Base-by-base conservation (phyloP, 106 monocot species). In the Acorus calamus region DNA sequence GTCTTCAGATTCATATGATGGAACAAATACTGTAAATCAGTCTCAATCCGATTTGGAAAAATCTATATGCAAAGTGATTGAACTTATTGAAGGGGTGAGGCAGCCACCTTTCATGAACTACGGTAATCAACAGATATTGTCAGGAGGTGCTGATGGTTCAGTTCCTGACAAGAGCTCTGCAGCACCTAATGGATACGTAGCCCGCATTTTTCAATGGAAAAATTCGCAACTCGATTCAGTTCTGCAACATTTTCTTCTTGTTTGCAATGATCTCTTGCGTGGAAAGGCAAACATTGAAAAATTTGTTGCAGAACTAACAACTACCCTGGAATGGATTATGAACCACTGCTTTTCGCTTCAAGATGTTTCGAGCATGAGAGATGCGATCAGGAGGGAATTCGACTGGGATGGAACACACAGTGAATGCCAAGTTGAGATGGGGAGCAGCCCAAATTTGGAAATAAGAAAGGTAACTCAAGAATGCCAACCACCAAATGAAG, bases 301-400 rank as follows among this genome's bases (percentile, higher is more conserved):
- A 9, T 81, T 91, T 61, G 12, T 65, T 4, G 2, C 9, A 66
- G 86, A 78, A 67, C 14, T 86, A 44, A 63, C 60, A 41, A 73
- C 74, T 44, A 63, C 78, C 28, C 57, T 91, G 47, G 83, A 83
- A 60, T 86, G 83, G 80, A 76, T 86, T 47, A 57, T 77, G 41
- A 76, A 73, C 53, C 80, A 81, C 51, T 83, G 83, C 56, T 81
- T 85, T 72, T 82, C 80, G 44, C 64, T 81, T 68, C 77, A 77
- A 69, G 85, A 89, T 75, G 75, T 78, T 11, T 77, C 79, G 10
- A 69, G 62, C 52, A 78, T 75, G 77, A 70, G 67, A 53, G 87
- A 83, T 50, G 49, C 53, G 5, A 80, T 80, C 44, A 71, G 68
- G 62, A 79, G 82, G 59, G 53, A 62, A 55, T 73, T 79, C 47